phyloP scores from a whole-genome alignment of 345 rosid species.

The Nephelium lappaceum region DNA sequence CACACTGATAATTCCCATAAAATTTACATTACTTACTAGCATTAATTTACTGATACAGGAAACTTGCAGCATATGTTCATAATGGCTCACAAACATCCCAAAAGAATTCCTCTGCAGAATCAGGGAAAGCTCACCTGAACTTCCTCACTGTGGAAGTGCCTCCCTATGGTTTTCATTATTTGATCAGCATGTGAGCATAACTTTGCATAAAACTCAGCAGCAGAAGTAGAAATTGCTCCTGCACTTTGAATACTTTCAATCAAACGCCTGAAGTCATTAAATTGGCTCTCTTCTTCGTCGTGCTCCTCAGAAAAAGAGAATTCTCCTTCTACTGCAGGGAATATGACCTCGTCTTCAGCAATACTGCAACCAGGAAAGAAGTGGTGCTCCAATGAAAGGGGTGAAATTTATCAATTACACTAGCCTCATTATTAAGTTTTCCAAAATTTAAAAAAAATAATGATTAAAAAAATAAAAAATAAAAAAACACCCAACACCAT shows the following conservation, averaged over 20 bases:
- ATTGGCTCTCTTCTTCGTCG: slow-evolving; percentile 82
- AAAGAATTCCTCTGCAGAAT: not conserved
- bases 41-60: slow-evolving; percentile 12
- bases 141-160: slow-evolving; percentile 83
- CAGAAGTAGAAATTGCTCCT: slow-evolving; percentile 72
- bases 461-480: too few relatives aligned
- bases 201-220: slow-evolving; percentile 70
- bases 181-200: slow-evolving; percentile 88
- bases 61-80: slow-evolving; percentile 8
- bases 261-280: slow-evolving; percentile 70
- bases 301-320: slow-evolving; percentile 76
- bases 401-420: not conserved
- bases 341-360: slow-evolving; percentile 91
- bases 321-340: slow-evolving; percentile 84
- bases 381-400: not conserved
- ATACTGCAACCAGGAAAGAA: slow-evolving; percentile 52
- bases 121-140: slow-evolving; percentile 59
- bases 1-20: slow-evolving; percentile 5
- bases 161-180: slow-evolving; percentile 72
- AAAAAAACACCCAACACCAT: not conserved
- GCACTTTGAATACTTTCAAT: slow-evolving; percentile 78
- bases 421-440: not conserved
- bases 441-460: too few relatives aligned
- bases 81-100: slow-evolving; percentile 21
- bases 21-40: not conserved